Conservation (phyloP, 2,329 filamentous ascomycete species). For the Karstenula rhodostoma region DNA sequence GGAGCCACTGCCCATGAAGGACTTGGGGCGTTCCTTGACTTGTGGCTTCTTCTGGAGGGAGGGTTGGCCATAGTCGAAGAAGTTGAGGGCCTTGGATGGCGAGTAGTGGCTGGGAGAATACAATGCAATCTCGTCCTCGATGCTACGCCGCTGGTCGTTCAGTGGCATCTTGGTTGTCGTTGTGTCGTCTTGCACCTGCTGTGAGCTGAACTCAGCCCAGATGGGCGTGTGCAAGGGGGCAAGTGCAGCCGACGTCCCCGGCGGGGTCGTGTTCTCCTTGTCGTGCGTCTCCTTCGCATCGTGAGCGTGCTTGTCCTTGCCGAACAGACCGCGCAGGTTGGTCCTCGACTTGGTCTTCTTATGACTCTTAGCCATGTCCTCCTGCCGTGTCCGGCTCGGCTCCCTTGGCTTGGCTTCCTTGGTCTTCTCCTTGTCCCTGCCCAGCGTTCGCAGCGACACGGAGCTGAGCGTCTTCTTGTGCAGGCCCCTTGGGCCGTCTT, state of each 20-base stretch:
- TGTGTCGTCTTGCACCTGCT: constrained; percentile 38
- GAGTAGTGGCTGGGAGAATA: constrained; percentile 69
- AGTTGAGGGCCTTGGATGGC: constrained; percentile 69
- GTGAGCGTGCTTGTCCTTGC: constrained; percentile 76
- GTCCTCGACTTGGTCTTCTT: constrained; percentile 84
- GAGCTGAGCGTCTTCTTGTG: constrained; percentile 65
- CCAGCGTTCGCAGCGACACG: constrained; percentile 61
- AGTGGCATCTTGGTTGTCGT: constrained; percentile 55
- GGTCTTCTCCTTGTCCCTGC: constrained; percentile 55
- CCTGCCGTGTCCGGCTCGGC: constrained; percentile 34
- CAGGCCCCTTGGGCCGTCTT: constrained; percentile 47
- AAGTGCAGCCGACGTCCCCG: constrained; percentile 55
- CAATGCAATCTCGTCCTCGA: constrained; percentile 64
- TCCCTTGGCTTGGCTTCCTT: constrained; percentile 44
- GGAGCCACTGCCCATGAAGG: constrained; percentile 53
- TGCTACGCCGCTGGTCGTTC: constrained; percentile 52
- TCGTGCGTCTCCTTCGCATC: constrained; percentile 66
- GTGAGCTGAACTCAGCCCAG: constrained; percentile 75
- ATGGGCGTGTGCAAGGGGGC: constrained; percentile 69
- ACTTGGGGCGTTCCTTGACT: constrained; percentile 59
- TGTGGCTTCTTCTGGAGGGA: constrained; percentile 44
- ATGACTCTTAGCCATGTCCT: constrained; percentile 50
- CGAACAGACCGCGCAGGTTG: constrained; percentile 80
- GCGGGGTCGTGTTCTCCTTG: constrained; percentile 82
- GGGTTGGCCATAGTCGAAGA: constrained; percentile 62